These are phyloP conservation scores for Tulasnella sp. DNA, from an alignment of 768 basidiomycete species.

Conservation along the genomic window DNA sequence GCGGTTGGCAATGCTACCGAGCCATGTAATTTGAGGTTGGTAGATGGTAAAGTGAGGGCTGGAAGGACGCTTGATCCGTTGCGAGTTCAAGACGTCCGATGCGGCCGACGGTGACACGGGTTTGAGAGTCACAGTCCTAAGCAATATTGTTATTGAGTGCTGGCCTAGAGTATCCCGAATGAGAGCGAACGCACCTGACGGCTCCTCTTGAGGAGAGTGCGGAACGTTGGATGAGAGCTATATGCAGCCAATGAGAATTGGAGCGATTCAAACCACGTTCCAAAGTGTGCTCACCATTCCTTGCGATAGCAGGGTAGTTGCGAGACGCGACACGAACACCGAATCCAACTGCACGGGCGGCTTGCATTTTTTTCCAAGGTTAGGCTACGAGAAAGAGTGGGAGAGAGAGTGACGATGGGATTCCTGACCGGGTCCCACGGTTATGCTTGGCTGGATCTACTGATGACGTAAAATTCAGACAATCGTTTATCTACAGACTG, in stretches of 20 bases:
- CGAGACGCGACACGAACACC: background rate
- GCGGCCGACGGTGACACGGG: slow-evolving; percentile 54
- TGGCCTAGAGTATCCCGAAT: background rate
- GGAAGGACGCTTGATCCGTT: slow-evolving; percentile 80
- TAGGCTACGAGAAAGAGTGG: background rate
- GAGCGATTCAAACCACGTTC: background rate
- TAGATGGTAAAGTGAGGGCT: slow-evolving; percentile 97
- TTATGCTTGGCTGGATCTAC: background rate
- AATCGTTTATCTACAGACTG: background rate
- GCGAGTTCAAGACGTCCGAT: slow-evolving; percentile 66
- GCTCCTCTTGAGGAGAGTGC: slow-evolving; percentile 7
- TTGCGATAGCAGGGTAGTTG: background rate
- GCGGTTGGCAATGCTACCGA: slow-evolving; percentile 79
- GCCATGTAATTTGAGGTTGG: slow-evolving; percentile 88
- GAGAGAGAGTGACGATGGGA: background rate
- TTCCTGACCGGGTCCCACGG: slow-evolving; percentile 5
- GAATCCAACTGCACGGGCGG: slow-evolving; percentile 10
- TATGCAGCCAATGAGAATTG: background rate
- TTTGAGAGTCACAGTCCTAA: slow-evolving; percentile 27
- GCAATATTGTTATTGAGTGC: background rate
- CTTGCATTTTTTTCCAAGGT: background rate
- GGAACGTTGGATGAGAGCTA: slow-evolving; percentile 1
- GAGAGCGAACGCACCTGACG: background rate
- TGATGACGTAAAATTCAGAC: background rate
- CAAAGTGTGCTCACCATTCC: background rate